These are phyloP conservation scores for Mycena albidolilacea DNA, from an alignment of 768 basidiomycete genomes.

Conservation along the genomic window DNA sequence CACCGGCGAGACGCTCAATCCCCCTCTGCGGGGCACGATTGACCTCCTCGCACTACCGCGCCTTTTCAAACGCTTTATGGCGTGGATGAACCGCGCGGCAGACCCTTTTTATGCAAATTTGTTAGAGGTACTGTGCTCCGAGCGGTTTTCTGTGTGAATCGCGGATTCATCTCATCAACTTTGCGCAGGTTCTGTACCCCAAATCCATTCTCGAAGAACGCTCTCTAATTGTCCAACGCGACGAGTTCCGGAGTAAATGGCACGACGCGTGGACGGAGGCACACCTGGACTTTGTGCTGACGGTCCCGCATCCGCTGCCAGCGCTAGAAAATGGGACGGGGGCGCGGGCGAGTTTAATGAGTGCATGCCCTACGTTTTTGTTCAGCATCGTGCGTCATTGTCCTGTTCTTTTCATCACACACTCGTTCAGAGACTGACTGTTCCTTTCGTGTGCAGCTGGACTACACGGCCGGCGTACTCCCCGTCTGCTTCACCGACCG, in stretches of 20 bases:
- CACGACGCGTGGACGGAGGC: constrained; percentile 61
- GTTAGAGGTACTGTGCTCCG: constrained; percentile 50
- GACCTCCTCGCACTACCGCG: constrained; percentile 36
- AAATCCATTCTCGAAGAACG: constrained; percentile 69
- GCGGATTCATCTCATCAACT: not conserved
- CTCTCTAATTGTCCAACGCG: constrained; percentile 61
- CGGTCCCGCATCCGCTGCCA: constrained; percentile 73
- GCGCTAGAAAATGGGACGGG: constrained; percentile 69
- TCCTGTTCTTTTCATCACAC: not conserved
- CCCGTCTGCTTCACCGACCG: constrained; percentile 70
- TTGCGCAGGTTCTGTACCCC: constrained; percentile 47
- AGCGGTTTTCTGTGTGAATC: constrained; percentile 38
- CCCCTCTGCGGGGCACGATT: constrained; percentile 44
- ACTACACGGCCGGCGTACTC: constrained; percentile 71
- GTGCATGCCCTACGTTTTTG: constrained; percentile 74
- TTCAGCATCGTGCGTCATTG: constrained; percentile 73
- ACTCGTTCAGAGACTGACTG: not conserved
- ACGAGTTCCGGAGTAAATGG: constrained; percentile 61
- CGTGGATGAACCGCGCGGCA: constrained; percentile 49
- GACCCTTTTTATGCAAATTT: constrained; percentile 49
- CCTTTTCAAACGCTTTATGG: constrained; percentile 49
- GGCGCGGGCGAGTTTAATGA: constrained; percentile 68
- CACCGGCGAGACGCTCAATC: constrained; percentile 53
- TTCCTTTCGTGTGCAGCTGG: constrained; percentile 53
- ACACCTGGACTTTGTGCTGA: constrained; percentile 75